Percentiles rank a stretch among this genome's conserved stretches.
Evolutionary conservation across 2,329 filamentous ascomycete genomes (phyloP).

Genomic region (Fusarium sp.): DNA sequence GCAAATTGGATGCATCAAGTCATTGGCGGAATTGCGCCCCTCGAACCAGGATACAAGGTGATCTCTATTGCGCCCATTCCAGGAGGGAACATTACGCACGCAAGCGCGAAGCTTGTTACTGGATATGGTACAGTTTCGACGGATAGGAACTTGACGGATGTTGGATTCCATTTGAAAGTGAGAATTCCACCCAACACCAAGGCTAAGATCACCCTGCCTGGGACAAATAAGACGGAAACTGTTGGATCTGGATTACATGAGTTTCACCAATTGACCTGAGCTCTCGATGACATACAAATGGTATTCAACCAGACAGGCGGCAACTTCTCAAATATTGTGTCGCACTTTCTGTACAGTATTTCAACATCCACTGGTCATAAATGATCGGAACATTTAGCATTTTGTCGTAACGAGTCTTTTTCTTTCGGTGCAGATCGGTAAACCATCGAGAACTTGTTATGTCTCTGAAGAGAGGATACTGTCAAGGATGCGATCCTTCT

Average conservation of each 20-base stretch:
- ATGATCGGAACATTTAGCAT: too few species aligned
- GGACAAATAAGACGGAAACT: neutral
- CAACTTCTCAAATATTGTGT: too few species aligned
- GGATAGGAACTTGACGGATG: neutral
- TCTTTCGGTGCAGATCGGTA: too few species aligned
- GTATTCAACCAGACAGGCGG: neutral
- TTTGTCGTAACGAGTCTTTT: too few species aligned
- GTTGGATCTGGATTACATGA: neutral
- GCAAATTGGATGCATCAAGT: slow-evolving; percentile 28
- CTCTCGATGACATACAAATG: neutral
- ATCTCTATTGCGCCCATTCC: neutral
- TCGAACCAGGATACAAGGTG: neutral
- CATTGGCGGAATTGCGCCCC: neutral
- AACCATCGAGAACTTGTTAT: too few species aligned
- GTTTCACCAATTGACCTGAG: neutral
- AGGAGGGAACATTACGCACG: neutral
- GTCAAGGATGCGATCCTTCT: too few species aligned
- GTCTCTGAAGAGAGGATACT: too few species aligned
- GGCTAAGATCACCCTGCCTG: neutral
- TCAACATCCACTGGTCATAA: too few species aligned
- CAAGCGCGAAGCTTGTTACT: neutral
- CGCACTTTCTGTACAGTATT: too few species aligned
- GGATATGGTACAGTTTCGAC: neutral
- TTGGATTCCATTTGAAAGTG: neutral
- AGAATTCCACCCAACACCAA: neutral